Percentiles rank a stretch among this genome's conserved stretches.
These are phyloP conservation scores for Populus trichocarpa DNA, from an alignment of 441 rosid genomes.

Conservation along the genomic window DNA sequence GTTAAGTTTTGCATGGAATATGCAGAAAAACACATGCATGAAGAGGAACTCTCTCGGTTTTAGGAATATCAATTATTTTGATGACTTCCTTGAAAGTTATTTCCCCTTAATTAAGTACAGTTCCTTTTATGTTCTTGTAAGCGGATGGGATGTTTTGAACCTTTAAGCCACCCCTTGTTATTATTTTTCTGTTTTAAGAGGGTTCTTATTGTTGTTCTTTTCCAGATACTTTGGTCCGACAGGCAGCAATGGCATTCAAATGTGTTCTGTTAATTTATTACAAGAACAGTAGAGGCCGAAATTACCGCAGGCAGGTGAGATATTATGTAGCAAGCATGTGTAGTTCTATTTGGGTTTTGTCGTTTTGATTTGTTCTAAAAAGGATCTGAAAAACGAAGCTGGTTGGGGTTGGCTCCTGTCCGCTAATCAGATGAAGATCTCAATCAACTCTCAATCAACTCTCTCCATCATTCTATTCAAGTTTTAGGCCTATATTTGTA, in stretches of 20 bases:
- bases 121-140: background rate
- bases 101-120: background rate
- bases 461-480: background rate
- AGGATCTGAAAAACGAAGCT: background rate
- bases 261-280: slow-evolving; percentile 64
- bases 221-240: slow-evolving; percentile 72
- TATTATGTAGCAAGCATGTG: background rate
- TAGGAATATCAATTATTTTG: background rate
- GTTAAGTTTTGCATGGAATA: background rate
- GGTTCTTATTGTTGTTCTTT: slow-evolving; percentile 9
- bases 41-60: background rate
- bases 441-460: background rate
- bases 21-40: background rate
- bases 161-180: background rate
- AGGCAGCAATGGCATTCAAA: slow-evolving; percentile 66
- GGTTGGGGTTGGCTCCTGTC: background rate
- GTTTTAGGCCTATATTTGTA: background rate
- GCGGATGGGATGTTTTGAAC: background rate
- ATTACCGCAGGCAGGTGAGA: slow-evolving; percentile 69
- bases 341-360: background rate
- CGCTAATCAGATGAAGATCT: background rate
- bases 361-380: background rate
- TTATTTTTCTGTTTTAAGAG: background rate
- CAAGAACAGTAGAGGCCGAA: slow-evolving; percentile 72
- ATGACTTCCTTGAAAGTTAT: background rate